These are phyloP conservation scores for Pleodorina starrii DNA, from an alignment of 139 green algal species.

Conservation along the genomic window DNA sequence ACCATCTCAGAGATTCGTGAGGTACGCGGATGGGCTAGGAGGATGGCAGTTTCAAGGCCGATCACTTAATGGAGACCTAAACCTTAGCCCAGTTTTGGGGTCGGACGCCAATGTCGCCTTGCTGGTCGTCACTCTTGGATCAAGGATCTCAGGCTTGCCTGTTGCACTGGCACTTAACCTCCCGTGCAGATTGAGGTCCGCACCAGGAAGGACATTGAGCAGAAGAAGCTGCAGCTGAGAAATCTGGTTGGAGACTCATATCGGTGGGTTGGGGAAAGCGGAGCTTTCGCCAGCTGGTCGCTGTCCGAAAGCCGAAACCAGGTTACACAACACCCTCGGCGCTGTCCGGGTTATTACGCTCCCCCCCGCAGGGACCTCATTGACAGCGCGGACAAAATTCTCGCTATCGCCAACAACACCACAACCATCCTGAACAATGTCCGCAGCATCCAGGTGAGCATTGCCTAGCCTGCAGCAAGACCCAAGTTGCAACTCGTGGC, in stretches of 20 bases:
- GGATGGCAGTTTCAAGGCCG: too few relatives aligned
- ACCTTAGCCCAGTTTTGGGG: too few relatives aligned
- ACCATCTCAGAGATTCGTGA: constrained; percentile 88
- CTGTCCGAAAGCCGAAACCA: too few relatives aligned
- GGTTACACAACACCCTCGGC: too few relatives aligned
- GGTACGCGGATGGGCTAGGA: constrained; percentile 54
- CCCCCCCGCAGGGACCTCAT: constrained; percentile 92
- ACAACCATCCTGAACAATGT: constrained; percentile 75
- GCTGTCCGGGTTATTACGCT: not conserved
- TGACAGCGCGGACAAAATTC: constrained; percentile 92
- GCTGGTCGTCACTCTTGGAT: too few relatives aligned
- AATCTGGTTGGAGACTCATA: constrained; percentile 93
- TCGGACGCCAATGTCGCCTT: too few relatives aligned
- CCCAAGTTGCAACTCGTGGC: too few relatives aligned
- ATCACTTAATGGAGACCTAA: too few relatives aligned
- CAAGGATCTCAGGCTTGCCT: not conserved
- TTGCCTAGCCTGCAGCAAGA: too few relatives aligned
- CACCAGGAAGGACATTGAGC: constrained; percentile 88
- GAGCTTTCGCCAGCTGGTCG: not conserved
- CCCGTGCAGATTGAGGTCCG: constrained; percentile 80
- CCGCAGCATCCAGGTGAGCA: constrained; percentile 67
- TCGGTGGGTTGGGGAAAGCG: constrained; percentile 58
- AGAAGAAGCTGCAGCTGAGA: constrained; percentile 91
- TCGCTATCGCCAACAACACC: constrained; percentile 82
- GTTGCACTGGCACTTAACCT: not conserved